Base-by-base conservation (phyloP, 2,329 filamentous ascomycete genomes). In the Colletotrichum theobromicola region DNA sequence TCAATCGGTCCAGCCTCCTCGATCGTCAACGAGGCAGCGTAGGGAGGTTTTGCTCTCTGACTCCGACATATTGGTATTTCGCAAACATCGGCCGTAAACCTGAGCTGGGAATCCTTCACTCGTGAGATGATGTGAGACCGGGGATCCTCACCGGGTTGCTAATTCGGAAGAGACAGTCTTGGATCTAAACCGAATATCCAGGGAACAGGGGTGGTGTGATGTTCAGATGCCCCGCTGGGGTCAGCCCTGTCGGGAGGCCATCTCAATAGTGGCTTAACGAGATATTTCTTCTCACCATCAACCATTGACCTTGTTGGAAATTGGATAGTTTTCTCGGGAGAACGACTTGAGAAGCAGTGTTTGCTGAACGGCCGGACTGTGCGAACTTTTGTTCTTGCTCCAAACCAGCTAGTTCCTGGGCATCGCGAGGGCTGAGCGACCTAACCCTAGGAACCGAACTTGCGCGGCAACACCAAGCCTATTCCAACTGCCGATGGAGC, bases 71-170 rank as follows among this genome's bases (percentile, higher is more conserved):
- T 62, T 67, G 72, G 53, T 67, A 35, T 53, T 34, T 32, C 55
- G 72, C 50, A 60, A 50, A 60, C 37, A 53, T n/a, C 63, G 37
- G 55, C 50, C 57, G 62, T 50, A n/a, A 65, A 30, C 15, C 13
- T 68, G 63, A 67, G 42, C 75, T 50, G 53, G 72, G 75, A 68
- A 67, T 72, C 75, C 75, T 61, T 75, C 42, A n/a, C 75, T 76
- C 67, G 28, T 28, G 10, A 65, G 16, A 30, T 55, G 24, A 64
- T 64, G 30, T 66, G 64, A 75, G 75, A 71, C 75, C 58, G 72
- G 75, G 75, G 75, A 75, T 75, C 75, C 75, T 76, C 75, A 72
- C 75, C 50, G 75, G 75, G 75, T 61, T 67, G 67, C 67, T 75
- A 46, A 65, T 68, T 75, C 60, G 63, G 67, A 71, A 67, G 53